phyloP scores from a whole-genome alignment of 805 yeast species.

The Diddensiella caesifluorescens region DNA sequence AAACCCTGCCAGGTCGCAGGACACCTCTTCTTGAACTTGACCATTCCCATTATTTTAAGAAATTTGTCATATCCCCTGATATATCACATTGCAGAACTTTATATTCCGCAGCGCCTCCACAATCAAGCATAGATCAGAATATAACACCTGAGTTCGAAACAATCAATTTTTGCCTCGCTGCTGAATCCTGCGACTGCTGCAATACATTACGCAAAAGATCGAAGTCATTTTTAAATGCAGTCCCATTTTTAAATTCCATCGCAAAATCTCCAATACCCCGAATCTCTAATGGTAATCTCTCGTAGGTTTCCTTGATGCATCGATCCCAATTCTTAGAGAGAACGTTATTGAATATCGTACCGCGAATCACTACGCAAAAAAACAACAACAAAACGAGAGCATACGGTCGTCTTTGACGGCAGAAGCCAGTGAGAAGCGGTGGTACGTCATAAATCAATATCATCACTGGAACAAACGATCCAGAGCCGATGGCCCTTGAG shows the following conservation, averaged over 20 bases:
- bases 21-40: too few relatives aligned
- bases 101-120: too few relatives aligned
- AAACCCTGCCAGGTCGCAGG: too few relatives aligned
- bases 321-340: slow-evolving; percentile 1
- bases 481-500: neutral
- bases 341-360: slow-evolving; percentile 7
- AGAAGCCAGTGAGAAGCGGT: neutral
- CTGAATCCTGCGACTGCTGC: slow-evolving; percentile 1
- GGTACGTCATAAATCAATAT: slow-evolving; percentile 8
- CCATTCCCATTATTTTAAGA: too few relatives aligned
- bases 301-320: slow-evolving; percentile 2
- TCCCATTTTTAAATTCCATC: neutral
- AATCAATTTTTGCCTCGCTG: neutral
- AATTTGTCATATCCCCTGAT: too few relatives aligned
- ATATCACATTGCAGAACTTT: too few relatives aligned
- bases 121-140: too few relatives aligned
- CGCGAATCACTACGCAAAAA: slow-evolving; percentile 4
- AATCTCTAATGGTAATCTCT: neutral
- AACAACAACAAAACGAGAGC: slow-evolving; percentile 8
- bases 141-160: neutral
- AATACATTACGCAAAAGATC: neutral
- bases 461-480: slow-evolving; percentile 3
- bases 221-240: neutral
- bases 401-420: slow-evolving; percentile 7
- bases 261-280: slow-evolving; percentile 5